A percentile compares a stretch with the other conserved stretches of the same genome.
phyloP scores from a whole-genome alignment of 1,284 basidiomycete genomes.

The Sporisorium graminicola region DNA sequence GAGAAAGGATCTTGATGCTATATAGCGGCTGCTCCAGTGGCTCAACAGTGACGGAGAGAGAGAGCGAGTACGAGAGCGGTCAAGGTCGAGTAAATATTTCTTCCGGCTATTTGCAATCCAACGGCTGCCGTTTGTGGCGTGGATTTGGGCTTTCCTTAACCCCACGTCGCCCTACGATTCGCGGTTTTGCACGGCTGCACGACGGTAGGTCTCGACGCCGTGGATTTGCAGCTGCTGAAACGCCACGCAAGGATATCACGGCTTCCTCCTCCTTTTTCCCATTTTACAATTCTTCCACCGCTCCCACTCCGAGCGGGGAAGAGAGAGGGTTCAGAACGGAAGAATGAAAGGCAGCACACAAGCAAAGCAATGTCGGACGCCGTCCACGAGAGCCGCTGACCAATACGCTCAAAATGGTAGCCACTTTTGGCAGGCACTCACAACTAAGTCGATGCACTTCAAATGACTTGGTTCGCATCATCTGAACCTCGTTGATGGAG shows the following conservation, averaged over 20 bases:
- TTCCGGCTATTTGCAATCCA: constrained; percentile 44
- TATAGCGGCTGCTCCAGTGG: not conserved
- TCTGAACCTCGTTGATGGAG: no score
- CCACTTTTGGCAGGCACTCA: no score
- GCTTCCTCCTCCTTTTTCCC: not conserved
- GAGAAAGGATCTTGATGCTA: not conserved
- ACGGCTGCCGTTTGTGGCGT: not conserved
- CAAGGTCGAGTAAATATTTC: constrained; percentile 22
- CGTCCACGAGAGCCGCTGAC: not conserved
- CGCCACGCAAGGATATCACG: constrained; percentile 4
- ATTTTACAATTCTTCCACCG: not conserved
- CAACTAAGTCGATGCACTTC: not conserved
- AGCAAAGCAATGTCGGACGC: not conserved
- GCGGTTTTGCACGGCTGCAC: constrained; percentile 5
- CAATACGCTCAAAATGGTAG: not conserved
- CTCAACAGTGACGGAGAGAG: not conserved
- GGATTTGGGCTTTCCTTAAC: not conserved
- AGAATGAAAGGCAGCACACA: not conserved
- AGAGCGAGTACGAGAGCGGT: not conserved
- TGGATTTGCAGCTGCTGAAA: no score
- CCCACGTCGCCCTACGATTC: constrained; percentile 2
- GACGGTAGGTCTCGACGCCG: not conserved
- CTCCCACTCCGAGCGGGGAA: not conserved
- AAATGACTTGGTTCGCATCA: no score
- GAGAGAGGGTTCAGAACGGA: not conserved